Base-by-base conservation (phyloP, 2,329 filamentous ascomycete genomes). In the Fusarium transvaalense region DNA sequence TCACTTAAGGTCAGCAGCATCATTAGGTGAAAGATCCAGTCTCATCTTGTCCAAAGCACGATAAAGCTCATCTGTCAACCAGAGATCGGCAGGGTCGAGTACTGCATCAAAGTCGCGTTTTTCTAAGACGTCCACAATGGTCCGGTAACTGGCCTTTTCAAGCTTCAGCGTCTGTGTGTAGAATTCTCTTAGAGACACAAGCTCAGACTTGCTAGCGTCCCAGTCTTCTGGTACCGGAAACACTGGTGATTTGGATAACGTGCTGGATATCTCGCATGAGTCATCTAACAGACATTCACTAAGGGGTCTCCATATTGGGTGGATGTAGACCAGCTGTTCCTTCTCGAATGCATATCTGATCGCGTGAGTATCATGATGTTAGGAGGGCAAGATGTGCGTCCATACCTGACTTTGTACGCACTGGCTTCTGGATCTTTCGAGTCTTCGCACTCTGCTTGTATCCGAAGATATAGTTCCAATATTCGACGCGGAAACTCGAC, bases 381-480 rank as follows among this genome's bases (percentile, higher is more conserved):
- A 10, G 35, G 39, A 34, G 15, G 29, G 15, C 14, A 41, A 15
- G 29, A 3, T 6, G 13, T 32, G 6, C 47, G 8, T 68, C 6
- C 55, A 6, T 69, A 72, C 71, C 71, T 73, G 47, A 73, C 63
- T 66, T 53, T 61, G 10, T 65, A 47, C 17, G 57, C 61, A 7
- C 50, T 57, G 21, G 43, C 56, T 17, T 51, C 35, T 17, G 52
- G 43, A 25, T 73, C 61, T 12, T 54, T 57, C 1, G 69, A 69
- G 10, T 60, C 59, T 19, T 66, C 69, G 12, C 69, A 71, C 42
- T 68, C 63, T 31, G 71, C 71, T 39, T 68, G 63, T 29, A 73
- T 73, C 21, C 71, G 59, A 37, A 73, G 68, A 43, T 73, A 73
- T 4, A 73, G 56, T 21, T 73, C 71, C 61, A 73, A 7, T 17